Evolutionary conservation across 805 yeast species (phyloP).

Genomic region (Pichia exigua): DNA sequence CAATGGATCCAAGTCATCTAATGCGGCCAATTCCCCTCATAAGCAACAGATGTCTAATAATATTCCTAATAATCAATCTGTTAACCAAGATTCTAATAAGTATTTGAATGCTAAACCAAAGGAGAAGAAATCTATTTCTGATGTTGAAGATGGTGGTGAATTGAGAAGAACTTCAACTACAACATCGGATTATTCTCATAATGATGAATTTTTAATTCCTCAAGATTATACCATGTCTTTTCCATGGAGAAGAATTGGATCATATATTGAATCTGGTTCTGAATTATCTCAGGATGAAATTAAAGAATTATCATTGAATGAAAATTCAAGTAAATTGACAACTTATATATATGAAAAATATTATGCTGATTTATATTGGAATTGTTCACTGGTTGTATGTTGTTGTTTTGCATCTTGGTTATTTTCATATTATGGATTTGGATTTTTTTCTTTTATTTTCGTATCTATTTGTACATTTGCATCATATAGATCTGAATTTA

Average conservation of each 20-base stretch:
- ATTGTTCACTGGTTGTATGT: constrained; percentile 54
- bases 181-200: constrained; percentile 1
- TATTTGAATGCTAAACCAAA: background rate
- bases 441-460: constrained; percentile 53
- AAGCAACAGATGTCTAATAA: background rate
- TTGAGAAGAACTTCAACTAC: background rate
- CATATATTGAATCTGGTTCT: constrained; percentile 22
- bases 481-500: constrained; percentile 62
- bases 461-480: constrained; percentile 57
- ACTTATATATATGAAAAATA: constrained; percentile 61
- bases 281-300: constrained; percentile 17
- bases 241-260: constrained; percentile 31
- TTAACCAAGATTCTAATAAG: background rate
- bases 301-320: constrained; percentile 12
- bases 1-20: background rate
- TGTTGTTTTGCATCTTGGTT: constrained; percentile 69
- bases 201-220: constrained; percentile 8
- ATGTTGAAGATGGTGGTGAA: background rate
- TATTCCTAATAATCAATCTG: background rate
- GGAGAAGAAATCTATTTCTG: background rate
- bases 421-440: constrained; percentile 54
- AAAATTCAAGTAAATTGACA: constrained; percentile 33
- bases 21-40: background rate
- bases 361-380: constrained; percentile 66
- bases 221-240: constrained; percentile 16